Percentiles rank a stretch among this genome's conserved stretches.
These are phyloP conservation scores for Candida oleophila DNA, from an alignment of 805 yeast species.

Conservation along the genomic window DNA sequence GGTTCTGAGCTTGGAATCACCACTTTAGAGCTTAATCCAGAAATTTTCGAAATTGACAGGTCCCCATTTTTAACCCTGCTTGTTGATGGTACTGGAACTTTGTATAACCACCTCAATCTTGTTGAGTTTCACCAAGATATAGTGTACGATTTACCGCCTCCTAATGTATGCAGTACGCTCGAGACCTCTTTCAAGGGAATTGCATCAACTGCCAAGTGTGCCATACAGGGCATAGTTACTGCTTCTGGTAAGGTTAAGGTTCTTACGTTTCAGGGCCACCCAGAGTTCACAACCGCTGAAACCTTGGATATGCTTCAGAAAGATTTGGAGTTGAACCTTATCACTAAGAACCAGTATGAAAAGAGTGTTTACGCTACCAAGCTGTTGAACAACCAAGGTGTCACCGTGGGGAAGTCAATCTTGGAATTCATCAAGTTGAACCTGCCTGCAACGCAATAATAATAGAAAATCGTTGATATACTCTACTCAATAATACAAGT, in stretches of 20 bases:
- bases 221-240: constrained; percentile 63
- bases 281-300: constrained; percentile 59
- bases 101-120: constrained; percentile 41
- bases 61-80: constrained; percentile 28
- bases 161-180: constrained; percentile 18
- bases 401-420: constrained; percentile 34
- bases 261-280: constrained; percentile 86
- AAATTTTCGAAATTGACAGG: constrained; percentile 24
- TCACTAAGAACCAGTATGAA: constrained; percentile 27
- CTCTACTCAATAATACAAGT: too few relatives aligned
- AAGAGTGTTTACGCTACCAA: constrained; percentile 28
- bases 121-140: constrained; percentile 40
- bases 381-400: constrained; percentile 40
- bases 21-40: constrained; percentile 44
- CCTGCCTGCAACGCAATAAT: not conserved
- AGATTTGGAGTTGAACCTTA: constrained; percentile 13
- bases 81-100: constrained; percentile 45
- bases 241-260: constrained; percentile 44
- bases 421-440: constrained; percentile 24
- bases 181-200: constrained; percentile 33
- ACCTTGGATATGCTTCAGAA: constrained; percentile 23
- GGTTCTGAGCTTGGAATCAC: constrained; percentile 78
- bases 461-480: not conserved
- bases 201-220: constrained; percentile 57
- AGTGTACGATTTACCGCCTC: constrained; percentile 41